A percentile compares a stretch with the other conserved stretches of the same genome.
These are phyloP conservation scores for Globisporangium lucens DNA, from an alignment of 352 stramenopile species.

Conservation along the genomic window DNA sequence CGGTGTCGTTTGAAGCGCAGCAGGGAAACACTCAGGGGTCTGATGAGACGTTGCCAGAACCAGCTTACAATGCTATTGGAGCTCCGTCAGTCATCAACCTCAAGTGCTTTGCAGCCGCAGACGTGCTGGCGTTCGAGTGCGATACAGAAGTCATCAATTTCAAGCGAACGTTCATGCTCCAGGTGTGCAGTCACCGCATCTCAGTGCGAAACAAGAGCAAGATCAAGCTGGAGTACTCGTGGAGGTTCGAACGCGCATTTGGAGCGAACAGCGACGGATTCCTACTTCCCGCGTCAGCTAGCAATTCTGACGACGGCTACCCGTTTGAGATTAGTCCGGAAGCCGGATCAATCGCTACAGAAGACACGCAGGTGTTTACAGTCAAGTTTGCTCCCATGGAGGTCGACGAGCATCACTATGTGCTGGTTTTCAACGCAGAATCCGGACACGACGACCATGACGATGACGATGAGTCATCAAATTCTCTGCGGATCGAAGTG, in stretches of 20 bases:
- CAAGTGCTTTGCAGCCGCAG: constrained; percentile 66
- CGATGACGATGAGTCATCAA: background rate
- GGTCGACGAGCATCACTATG: constrained; percentile 85
- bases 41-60: constrained; percentile 35
- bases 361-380: constrained; percentile 67
- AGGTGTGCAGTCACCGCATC: constrained; percentile 76
- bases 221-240: constrained; percentile 57
- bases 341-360: constrained; percentile 48
- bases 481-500: constrained; percentile 48
- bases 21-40: constrained; percentile 15
- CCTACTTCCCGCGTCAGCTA: background rate
- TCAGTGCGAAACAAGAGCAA: constrained; percentile 69
- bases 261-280: constrained; percentile 4
- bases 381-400: constrained; percentile 90
- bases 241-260: constrained; percentile 40
- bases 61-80: constrained; percentile 40
- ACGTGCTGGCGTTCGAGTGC: constrained; percentile 55
- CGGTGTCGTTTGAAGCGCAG: constrained; percentile 45
- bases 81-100: constrained; percentile 35
- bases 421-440: constrained; percentile 38
- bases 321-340: constrained; percentile 87
- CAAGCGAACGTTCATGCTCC: constrained; percentile 85
- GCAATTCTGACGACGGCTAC: constrained; percentile 49
- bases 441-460: background rate
- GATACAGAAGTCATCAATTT: constrained; percentile 64